phyloP scores from a whole-genome alignment of 768 basidiomycete species.

The Auricularia auricula-judae region DNA sequence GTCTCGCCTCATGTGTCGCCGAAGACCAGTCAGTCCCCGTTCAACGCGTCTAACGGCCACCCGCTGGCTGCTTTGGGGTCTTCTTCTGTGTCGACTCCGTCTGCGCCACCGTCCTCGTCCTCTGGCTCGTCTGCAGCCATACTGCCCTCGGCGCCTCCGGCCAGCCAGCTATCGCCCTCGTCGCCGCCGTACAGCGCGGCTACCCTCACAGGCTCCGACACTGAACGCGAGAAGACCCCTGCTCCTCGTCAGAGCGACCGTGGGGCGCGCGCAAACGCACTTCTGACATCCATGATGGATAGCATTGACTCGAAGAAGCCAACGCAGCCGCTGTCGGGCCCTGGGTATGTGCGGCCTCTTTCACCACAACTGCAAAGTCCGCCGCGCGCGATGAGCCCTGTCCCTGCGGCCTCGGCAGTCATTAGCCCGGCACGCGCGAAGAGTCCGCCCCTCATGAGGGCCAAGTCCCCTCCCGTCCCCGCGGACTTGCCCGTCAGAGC shows the following conservation, averaged over 20 bases:
- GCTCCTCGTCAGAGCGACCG: background rate
- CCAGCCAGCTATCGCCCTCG: background rate
- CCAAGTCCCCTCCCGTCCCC: background rate
- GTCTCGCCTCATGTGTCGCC: background rate
- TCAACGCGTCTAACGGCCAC: background rate
- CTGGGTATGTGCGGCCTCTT: background rate
- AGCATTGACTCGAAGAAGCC: constrained; percentile 30
- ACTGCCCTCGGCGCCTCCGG: background rate
- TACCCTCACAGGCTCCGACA: background rate
- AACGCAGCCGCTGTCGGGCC: background rate
- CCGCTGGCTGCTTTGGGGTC: background rate
- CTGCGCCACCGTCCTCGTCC: background rate
- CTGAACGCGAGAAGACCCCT: background rate
- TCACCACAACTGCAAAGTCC: background rate
- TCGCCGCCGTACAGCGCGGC: background rate
- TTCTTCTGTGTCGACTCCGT: background rate
- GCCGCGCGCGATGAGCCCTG: background rate
- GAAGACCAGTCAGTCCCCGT: background rate
- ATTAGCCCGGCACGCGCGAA: background rate
- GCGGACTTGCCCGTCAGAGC: constrained; percentile 5
- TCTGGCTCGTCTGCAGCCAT: background rate
- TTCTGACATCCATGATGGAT: constrained; percentile 52
- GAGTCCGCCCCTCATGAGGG: background rate
- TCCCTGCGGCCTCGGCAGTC: background rate
- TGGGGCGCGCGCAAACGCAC: constrained; percentile 33